These are phyloP conservation scores for Typha latifolia DNA, from an alignment of 176 grass and related monocot species.

Conservation along the genomic window DNA sequence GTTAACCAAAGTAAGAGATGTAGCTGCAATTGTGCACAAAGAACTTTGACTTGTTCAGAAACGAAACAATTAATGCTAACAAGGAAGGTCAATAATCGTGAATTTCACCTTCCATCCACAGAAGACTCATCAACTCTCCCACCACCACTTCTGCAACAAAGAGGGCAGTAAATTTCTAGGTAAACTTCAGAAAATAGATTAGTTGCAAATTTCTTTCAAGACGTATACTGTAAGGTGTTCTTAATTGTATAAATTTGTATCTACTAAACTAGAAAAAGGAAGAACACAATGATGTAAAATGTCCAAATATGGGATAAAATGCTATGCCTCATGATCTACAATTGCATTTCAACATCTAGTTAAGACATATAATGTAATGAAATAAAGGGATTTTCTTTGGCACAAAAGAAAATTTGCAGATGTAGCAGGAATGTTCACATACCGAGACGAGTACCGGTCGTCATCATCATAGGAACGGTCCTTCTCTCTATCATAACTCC, in stretches of 20 bases:
- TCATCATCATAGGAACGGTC: constrained; percentile 66
- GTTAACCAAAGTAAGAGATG: neutral
- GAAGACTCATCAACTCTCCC: constrained; percentile 47
- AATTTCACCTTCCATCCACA: constrained; percentile 65
- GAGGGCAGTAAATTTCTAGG: constrained; percentile 15
- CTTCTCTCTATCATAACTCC: constrained; percentile 51
- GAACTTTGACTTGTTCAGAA: constrained; percentile 12
- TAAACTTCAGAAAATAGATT: constrained; percentile 4
- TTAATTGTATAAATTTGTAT: neutral
- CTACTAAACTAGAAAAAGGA: too few relatives aligned
- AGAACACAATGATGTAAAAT: too few relatives aligned
- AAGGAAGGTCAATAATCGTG: constrained; percentile 1
- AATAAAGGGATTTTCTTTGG: neutral
- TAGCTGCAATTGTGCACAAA: neutral
- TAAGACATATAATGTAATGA: too few relatives aligned
- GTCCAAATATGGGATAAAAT: too few relatives aligned
- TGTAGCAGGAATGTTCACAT: neutral
- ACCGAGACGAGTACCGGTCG: constrained; percentile 57
- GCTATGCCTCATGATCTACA: too few relatives aligned
- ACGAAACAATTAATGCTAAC: constrained; percentile 5
- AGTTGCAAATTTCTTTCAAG: neutral
- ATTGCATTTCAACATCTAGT: too few relatives aligned
- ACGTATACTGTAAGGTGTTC: neutral
- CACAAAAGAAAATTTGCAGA: neutral
- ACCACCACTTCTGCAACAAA: constrained; percentile 44